Conservation (phyloP, 805 yeast genomes). For the Cyberlindnera samutprakarnensis region DNA sequence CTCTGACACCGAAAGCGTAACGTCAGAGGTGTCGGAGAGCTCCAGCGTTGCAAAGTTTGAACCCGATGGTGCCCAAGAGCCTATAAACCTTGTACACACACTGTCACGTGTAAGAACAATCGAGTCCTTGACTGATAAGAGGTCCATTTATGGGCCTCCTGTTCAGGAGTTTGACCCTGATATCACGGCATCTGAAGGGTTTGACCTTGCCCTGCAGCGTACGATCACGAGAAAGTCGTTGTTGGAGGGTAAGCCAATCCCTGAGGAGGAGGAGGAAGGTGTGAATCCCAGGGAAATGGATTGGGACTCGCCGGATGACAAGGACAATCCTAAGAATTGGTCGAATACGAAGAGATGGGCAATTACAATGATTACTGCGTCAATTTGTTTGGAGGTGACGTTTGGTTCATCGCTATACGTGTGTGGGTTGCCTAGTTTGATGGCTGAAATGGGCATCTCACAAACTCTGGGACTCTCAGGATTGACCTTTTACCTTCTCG, state of each 20-base stretch:
- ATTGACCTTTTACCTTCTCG: slow-evolving; percentile 59
- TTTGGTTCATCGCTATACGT: slow-evolving; percentile 72
- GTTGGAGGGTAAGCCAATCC: slow-evolving; percentile 1
- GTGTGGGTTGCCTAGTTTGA: slow-evolving; percentile 52
- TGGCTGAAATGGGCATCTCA: slow-evolving; percentile 39
- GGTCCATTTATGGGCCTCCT: slow-evolving; percentile 17
- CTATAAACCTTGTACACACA: too few species aligned
- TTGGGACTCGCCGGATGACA: slow-evolving; percentile 61
- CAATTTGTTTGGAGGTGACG: slow-evolving; percentile 59
- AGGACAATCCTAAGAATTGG: slow-evolving; percentile 66
- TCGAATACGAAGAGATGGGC: slow-evolving; percentile 55
- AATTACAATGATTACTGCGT: slow-evolving; percentile 56
- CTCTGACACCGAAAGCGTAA: too few species aligned
- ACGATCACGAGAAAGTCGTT: slow-evolving; percentile 21
- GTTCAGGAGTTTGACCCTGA: slow-evolving; percentile 6
- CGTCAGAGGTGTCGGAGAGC: too few species aligned
- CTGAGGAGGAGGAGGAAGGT: slow-evolving; percentile 16
- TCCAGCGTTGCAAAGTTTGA: too few species aligned
- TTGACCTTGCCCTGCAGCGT: slow-evolving; percentile 17
- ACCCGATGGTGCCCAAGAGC: too few species aligned
- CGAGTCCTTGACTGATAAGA: slow-evolving; percentile 11
- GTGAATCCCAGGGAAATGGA: slow-evolving; percentile 34
- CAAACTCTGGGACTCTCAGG: slow-evolving; percentile 61
- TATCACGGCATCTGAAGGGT: slow-evolving; percentile 13
- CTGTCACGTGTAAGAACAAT: too few species aligned